Evolutionary conservation across 352 stramenopile species (phyloP).

Genomic region (Phytophthora megakarya): DNA sequence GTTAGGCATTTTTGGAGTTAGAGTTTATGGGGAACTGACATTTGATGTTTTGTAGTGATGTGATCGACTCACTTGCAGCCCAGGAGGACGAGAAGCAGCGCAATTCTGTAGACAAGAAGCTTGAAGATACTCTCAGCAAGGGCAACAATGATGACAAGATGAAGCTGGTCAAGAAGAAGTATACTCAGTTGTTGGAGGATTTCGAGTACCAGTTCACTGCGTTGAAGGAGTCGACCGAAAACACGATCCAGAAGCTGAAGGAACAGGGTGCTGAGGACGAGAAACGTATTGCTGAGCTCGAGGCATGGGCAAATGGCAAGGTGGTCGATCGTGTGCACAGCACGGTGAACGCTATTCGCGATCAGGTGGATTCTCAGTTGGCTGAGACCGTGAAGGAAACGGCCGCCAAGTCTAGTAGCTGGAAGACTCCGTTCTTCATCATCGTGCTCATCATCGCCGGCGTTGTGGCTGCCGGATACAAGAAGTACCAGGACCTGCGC

Average conservation of each 20-base stretch:
- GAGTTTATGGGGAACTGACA: conserved; percentile 22
- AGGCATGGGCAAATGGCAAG: conserved; percentile 68
- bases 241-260: conserved; percentile 81
- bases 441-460: conserved; percentile 71
- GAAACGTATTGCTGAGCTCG: conserved; percentile 72
- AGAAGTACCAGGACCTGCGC: conserved; percentile 89
- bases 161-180: conserved; percentile 75
- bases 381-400: conserved; percentile 75
- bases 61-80: conserved; percentile 57
- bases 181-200: conserved; percentile 79
- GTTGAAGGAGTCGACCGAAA: conserved; percentile 82
- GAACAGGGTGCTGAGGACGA: conserved; percentile 72
- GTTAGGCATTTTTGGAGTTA: no score
- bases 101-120: conserved; percentile 50
- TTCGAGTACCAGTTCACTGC: conserved; percentile 87
- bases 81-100: conserved; percentile 69
- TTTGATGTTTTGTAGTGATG: conserved; percentile 46
- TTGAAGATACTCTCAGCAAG: conserved; percentile 54
- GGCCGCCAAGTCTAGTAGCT: conserved; percentile 71
- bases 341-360: conserved; percentile 62
- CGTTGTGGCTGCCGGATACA: conserved; percentile 67
- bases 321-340: conserved; percentile 58
- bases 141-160: conserved; percentile 68
- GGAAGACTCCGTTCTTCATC: conserved; percentile 86
- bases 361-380: conserved; percentile 73